Percentiles rank a stretch among this genome's conserved stretches.
Conservation (phyloP, 768 basidiomycete species). For the Psilocybe subaeruginosa region DNA sequence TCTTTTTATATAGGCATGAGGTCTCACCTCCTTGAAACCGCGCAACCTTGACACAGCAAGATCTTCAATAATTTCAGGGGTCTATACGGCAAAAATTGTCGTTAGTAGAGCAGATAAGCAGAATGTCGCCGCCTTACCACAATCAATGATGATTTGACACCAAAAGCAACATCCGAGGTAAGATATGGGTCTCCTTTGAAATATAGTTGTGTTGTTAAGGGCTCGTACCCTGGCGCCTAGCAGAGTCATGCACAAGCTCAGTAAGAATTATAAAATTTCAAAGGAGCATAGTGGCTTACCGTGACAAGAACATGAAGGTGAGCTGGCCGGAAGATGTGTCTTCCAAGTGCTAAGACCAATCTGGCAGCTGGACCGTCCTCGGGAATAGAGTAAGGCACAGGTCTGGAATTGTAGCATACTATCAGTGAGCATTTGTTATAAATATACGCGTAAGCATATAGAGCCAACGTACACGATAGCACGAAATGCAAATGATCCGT, state of each 20-base stretch:
- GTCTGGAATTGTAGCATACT: conserved; percentile 26
- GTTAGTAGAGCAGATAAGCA: too few species aligned
- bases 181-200: conserved; percentile 71
- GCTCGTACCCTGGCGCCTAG: conserved; percentile 72
- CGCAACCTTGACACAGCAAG: conserved; percentile 55
- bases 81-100: not conserved
- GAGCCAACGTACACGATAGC: conserved; percentile 57
- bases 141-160: conserved; percentile 78
- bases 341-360: conserved; percentile 53
- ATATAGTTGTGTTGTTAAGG: conserved; percentile 76
- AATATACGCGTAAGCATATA: not conserved
- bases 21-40: conserved; percentile 46
- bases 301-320: conserved; percentile 78
- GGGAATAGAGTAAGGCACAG: conserved; percentile 75
- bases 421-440: too few species aligned
- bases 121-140: conserved; percentile 50
- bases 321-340: conserved; percentile 79
- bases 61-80: conserved; percentile 51
- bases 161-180: conserved; percentile 77
- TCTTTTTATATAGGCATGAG: conserved; percentile 38
- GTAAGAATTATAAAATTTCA: not conserved
- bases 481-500: conserved; percentile 72
- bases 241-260: conserved; percentile 21
- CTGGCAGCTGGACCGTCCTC: conserved; percentile 76
- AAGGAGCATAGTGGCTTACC: conserved; percentile 32